phyloP scores from a whole-genome alignment of 1,284 basidiomycete species.

The Leccinum fuscescens region DNA sequence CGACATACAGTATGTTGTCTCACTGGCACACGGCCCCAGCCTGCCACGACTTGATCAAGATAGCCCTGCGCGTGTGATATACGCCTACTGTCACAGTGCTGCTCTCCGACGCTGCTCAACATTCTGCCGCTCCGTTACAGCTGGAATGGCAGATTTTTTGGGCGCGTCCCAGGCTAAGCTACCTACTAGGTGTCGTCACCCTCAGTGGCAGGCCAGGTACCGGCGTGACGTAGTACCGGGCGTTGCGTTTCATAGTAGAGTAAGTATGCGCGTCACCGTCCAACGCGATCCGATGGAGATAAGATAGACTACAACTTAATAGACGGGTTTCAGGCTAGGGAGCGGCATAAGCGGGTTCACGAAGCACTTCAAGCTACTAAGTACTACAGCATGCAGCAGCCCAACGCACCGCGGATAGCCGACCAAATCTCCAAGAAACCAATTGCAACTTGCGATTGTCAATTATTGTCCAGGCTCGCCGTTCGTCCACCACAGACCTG shows the following conservation, averaged over 20 bases:
- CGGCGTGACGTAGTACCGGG: background rate
- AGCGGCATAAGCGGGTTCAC: background rate
- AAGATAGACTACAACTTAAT: conserved; percentile 3
- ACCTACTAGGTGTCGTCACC: background rate
- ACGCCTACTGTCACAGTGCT: conserved; percentile 5
- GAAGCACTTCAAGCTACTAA: background rate
- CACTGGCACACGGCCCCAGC: background rate
- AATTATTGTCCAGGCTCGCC: conserved; percentile 5
- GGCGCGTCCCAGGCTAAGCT: conserved; percentile 9
- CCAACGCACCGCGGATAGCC: conserved; percentile 27
- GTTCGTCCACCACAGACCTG: conserved; percentile 8
- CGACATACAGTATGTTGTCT: background rate
- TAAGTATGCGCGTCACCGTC: background rate
- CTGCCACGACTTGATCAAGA: conserved; percentile 1
- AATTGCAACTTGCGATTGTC: conserved; percentile 1
- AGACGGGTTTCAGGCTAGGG: conserved; percentile 17
- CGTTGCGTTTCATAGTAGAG: conserved; percentile 2
- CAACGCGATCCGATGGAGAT: conserved; percentile 8
- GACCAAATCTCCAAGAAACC: conserved; percentile 19
- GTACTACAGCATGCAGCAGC: background rate
- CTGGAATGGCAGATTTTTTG: background rate
- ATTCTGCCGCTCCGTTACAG: conserved; percentile 1
- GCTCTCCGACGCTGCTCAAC: background rate
- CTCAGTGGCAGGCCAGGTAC: conserved; percentile 1
- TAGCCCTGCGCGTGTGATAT: conserved; percentile 4